Evolutionary conservation across 495 filamentous ascomycete genomes (phyloP).

Genomic region (Aspergillus cavernicola): DNA sequence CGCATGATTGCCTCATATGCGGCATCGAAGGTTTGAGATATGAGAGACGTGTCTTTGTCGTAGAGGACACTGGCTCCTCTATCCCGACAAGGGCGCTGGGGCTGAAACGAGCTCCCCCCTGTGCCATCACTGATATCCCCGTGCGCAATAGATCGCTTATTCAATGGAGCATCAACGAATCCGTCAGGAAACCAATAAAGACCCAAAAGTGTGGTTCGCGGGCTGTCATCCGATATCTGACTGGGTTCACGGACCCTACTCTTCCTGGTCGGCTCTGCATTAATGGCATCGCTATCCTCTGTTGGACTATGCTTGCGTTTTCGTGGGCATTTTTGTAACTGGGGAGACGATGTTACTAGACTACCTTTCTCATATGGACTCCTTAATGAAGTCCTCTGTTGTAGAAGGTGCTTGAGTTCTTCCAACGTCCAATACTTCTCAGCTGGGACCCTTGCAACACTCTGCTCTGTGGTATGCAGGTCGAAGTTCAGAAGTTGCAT

Average conservation of each 20-base stretch:
- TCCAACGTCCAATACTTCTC: constrained; percentile 24
- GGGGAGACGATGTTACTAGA: background rate
- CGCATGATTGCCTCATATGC: constrained; percentile 15
- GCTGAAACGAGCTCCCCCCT: background rate
- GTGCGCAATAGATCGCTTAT: background rate
- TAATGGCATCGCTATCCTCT: background rate
- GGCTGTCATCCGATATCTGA: too few species aligned
- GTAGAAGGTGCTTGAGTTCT: constrained; percentile 22
- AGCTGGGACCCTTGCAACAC: background rate
- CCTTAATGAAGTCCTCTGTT: constrained; percentile 20
- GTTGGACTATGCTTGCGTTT: constrained; percentile 3
- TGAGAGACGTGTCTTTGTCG: background rate
- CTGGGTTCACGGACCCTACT: background rate
- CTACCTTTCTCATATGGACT: background rate
- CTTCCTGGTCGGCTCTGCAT: background rate
- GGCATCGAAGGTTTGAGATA: constrained; percentile 6
- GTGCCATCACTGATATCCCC: background rate
- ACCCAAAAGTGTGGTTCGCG: background rate
- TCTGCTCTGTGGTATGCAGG: background rate
- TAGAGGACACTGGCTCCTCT: background rate
- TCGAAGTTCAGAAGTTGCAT: constrained; percentile 19
- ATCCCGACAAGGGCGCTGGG: background rate
- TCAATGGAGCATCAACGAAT: background rate
- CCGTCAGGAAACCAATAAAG: background rate
- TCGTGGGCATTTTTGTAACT: background rate